phyloP scores from a whole-genome alignment of 75 land plant genomes.

The Larix kaempferi region DNA sequence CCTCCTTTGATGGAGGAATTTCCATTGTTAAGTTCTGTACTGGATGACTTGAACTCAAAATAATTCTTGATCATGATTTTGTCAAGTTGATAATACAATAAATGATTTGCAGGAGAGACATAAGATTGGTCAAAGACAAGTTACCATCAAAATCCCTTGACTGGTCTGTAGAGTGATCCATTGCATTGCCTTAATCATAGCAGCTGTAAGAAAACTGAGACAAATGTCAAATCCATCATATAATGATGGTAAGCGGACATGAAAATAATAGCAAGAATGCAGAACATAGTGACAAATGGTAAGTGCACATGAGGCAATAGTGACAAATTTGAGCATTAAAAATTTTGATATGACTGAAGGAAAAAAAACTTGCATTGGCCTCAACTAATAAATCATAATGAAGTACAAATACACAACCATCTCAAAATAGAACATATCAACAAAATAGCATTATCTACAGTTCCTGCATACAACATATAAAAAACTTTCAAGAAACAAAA shows the following conservation, averaged over 20 bases:
- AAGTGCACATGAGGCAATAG: neutral
- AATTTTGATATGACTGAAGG: neutral
- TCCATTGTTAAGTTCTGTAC: neutral
- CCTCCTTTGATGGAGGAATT: neutral
- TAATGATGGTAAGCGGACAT: neutral
- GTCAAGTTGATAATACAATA: neutral
- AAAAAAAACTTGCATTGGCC: neutral
- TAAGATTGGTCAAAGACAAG: neutral
- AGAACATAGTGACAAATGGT: neutral
- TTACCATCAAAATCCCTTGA: slow-evolving; percentile 4
- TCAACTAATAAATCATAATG: neutral
- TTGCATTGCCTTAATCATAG: neutral
- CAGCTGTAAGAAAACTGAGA: slow-evolving; percentile 8
- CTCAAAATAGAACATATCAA: neutral
- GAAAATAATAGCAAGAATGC: neutral
- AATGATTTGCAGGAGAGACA: neutral
- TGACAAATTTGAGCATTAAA: neutral
- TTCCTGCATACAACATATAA: neutral
- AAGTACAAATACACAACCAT: neutral
- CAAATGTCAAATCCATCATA: neutral
- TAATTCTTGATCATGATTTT: neutral
- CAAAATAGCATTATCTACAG: neutral
- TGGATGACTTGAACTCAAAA: neutral
- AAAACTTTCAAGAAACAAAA: neutral
- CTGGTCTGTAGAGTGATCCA: slow-evolving; percentile 3